These are phyloP conservation scores for Zalaria obscura DNA, from an alignment of 2,329 filamentous ascomycete genomes.

Conservation along the genomic window DNA sequence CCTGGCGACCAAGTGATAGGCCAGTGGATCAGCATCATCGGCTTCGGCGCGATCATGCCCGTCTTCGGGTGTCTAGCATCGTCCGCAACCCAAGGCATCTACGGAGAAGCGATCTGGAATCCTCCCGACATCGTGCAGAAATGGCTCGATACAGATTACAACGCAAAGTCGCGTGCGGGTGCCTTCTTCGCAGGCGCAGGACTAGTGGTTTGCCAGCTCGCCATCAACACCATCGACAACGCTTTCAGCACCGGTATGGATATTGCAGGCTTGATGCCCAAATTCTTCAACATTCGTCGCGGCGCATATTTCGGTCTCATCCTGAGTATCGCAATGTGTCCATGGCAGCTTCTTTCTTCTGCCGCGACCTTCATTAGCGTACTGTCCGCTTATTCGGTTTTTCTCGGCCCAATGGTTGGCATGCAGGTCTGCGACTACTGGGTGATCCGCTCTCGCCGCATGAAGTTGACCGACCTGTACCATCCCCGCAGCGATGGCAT, in stretches of 20 bases:
- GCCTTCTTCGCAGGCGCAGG: constrained; percentile 33
- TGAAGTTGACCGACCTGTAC: constrained; percentile 32
- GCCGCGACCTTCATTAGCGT: constrained; percentile 34
- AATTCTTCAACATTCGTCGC: constrained; percentile 42
- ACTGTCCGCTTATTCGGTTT: constrained; percentile 30
- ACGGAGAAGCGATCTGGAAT: constrained; percentile 35
- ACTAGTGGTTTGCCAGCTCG: constrained; percentile 31
- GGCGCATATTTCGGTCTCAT: constrained; percentile 36
- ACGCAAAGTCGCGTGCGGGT: constrained; percentile 22
- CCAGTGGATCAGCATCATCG: constrained; percentile 30
- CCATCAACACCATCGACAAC: constrained; percentile 32
- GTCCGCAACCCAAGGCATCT: constrained; percentile 38
- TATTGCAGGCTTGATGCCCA: constrained; percentile 36
- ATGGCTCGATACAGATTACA: constrained; percentile 20
- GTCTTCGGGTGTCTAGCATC: constrained; percentile 44
- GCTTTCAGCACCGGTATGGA: constrained; percentile 41
- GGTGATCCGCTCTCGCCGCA: constrained; percentile 21
- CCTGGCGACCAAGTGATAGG: constrained; percentile 31
- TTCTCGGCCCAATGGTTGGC: constrained; percentile 30
- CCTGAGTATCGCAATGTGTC: constrained; percentile 31
- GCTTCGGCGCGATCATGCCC: constrained; percentile 35
- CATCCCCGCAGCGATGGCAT: constrained; percentile 18
- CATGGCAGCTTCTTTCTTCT: constrained; percentile 36
- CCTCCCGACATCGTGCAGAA: constrained; percentile 26
- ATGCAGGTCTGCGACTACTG: constrained; percentile 34